Evolutionary conservation across 129 eudicot species (phyloP).

Genomic region (Ambrosia artemisiifolia): DNA sequence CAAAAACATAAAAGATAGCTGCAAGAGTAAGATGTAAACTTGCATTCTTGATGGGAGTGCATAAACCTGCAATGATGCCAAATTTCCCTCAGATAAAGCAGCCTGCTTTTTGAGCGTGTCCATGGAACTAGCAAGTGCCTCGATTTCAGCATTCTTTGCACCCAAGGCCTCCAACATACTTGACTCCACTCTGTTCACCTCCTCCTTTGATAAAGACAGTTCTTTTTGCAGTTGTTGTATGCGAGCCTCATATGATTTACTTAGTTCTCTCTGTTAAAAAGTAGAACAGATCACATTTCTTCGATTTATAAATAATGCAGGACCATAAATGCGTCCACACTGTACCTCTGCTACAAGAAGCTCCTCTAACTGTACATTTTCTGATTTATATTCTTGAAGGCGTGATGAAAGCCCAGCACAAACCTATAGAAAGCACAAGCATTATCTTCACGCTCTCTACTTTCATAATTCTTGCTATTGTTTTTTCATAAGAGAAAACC

Average conservation of each 20-base stretch:
- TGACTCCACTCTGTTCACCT: constrained; percentile 72
- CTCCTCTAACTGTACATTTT: constrained; percentile 96
- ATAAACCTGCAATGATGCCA: constrained; percentile 88
- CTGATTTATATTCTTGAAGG: constrained; percentile 96
- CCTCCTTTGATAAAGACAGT: constrained; percentile 65
- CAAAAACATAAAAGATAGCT: constrained; percentile 22
- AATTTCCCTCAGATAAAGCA: constrained; percentile 88
- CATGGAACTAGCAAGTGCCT: constrained; percentile 78
- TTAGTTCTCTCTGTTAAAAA: constrained; percentile 79
- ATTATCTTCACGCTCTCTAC: constrained; percentile 12
- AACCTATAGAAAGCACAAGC: constrained; percentile 51
- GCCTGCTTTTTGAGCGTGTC: constrained; percentile 90
- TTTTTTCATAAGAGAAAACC: not conserved
- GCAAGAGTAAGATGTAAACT: constrained; percentile 35
- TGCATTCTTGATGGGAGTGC: constrained; percentile 29
- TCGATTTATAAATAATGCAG: constrained; percentile 3
- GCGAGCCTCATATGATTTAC: constrained; percentile 76
- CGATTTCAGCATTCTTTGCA: constrained; percentile 94
- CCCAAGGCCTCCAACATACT: constrained; percentile 88
- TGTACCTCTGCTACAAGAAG: constrained; percentile 94
- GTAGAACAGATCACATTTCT: constrained; percentile 20
- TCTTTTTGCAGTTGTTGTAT: constrained; percentile 86
- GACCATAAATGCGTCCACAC: constrained; percentile 13
- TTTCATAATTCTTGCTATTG: not conserved
- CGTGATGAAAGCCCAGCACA: constrained; percentile 99